Evolutionary conservation across 768 basidiomycete genomes (phyloP).

Genomic region (Butyriboletus loyo): DNA sequence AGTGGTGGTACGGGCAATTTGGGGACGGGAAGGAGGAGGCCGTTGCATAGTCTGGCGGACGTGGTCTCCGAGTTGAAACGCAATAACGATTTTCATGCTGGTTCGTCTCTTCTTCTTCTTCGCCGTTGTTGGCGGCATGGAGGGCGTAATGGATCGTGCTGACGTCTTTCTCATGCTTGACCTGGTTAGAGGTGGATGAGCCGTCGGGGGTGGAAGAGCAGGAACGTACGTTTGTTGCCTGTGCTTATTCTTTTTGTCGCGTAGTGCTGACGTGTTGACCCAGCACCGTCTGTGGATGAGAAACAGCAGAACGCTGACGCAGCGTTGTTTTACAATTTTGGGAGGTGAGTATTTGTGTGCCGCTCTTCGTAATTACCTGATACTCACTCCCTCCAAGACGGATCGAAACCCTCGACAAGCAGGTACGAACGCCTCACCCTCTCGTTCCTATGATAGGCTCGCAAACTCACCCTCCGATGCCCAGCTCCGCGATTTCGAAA

Average conservation of each 20-base stretch:
- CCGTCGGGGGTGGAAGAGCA: slow-evolving; percentile 38
- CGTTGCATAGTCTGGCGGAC: slow-evolving; percentile 41
- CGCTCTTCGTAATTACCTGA: background rate
- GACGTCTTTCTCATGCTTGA: background rate
- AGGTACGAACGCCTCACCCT: slow-evolving; percentile 28
- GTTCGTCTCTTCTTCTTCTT: slow-evolving; percentile 26
- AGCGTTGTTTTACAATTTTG: slow-evolving; percentile 42
- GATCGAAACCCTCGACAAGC: slow-evolving; percentile 46
- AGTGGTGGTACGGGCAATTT: slow-evolving; percentile 2
- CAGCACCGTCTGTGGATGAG: slow-evolving; percentile 44
- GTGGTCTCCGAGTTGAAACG: slow-evolving; percentile 42
- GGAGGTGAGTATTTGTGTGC: slow-evolving; percentile 33
- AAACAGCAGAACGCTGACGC: slow-evolving; percentile 46
- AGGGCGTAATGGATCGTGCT: background rate
- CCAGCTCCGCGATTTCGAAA: slow-evolving; percentile 53
- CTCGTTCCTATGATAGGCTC: background rate
- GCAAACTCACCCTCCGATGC: background rate
- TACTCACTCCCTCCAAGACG: slow-evolving; percentile 28
- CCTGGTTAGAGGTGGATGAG: slow-evolving; percentile 25
- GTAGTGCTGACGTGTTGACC: background rate
- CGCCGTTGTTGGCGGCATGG: background rate
- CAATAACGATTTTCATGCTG: slow-evolving; percentile 31
- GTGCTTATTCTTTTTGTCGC: background rate
- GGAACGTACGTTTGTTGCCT: slow-evolving; percentile 25
- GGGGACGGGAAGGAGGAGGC: slow-evolving; percentile 32